These are phyloP conservation scores for Lactarius psammicola DNA, from an alignment of 768 basidiomycete genomes.

Conservation along the genomic window DNA sequence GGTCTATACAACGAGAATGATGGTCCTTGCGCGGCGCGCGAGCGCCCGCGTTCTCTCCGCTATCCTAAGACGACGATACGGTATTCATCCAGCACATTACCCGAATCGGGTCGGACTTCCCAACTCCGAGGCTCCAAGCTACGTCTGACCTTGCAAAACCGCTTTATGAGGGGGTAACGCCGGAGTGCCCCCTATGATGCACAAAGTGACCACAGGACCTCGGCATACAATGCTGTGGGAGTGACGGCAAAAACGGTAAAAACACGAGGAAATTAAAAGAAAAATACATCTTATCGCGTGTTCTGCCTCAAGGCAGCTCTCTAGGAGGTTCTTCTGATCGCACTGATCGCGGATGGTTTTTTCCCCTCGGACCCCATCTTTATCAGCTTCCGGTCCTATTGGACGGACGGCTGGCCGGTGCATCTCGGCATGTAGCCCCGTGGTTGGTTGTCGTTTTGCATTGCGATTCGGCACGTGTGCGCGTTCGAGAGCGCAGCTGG, in stretches of 20 bases:
- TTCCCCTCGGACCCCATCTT: background rate
- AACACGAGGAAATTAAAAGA: background rate
- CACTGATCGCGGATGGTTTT: background rate
- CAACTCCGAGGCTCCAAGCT: background rate
- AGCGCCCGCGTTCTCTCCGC: conserved; percentile 3
- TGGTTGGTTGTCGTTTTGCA: background rate
- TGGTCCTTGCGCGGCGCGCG: background rate
- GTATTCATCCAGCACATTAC: background rate
- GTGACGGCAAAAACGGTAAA: background rate
- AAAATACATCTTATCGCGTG: background rate
- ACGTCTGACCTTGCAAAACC: background rate
- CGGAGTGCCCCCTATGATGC: background rate
- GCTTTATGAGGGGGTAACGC: background rate
- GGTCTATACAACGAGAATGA: background rate
- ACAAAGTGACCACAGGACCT: background rate
- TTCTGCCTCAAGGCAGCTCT: conserved; percentile 8
- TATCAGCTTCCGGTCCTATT: conserved; percentile 5
- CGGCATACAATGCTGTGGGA: background rate
- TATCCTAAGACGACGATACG: conserved; percentile 6
- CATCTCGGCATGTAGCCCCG: background rate
- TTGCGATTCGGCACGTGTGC: background rate
- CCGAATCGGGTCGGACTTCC: background rate
- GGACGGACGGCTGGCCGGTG: background rate
- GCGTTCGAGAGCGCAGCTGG: background rate
- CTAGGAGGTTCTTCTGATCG: background rate